Evolutionary conservation across 495 filamentous ascomycete species (phyloP), one percentile per base, ranked within the genome.

Genomic region (Daldinia decipiens): DNA sequence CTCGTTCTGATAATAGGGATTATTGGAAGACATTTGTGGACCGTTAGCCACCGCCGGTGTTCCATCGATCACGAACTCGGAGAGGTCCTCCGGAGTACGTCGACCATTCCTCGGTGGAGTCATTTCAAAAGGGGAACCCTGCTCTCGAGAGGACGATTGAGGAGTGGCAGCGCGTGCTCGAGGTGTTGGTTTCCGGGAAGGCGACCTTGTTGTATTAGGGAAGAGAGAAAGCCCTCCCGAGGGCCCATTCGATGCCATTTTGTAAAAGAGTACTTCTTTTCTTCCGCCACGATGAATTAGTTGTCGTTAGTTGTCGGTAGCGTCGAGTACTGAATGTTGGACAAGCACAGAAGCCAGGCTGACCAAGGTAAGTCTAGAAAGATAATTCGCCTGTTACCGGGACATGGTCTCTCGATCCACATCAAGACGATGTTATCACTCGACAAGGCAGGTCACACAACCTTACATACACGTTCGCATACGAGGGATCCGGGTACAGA

Each of bases 211-310:
- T 21, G 76, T 76, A 59, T 74, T 85, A 21, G 83, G 83, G 73
- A 85, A 85, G 67, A 85, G 82, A 68, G 83, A 85, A 73, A 85
- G 83, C 39, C 83, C 82, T 68, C 83, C 83, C 7, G 79, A 73
- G 3, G 78, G 67, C 11, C 70, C 77, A 50, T 72, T 75, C 45
- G 79, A 75, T 39, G 78, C 74, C 65, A 81, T 80, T 3, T 40
- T 74, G 55, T 71, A 4, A 65, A 63, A 31, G 21, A 31, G 17
- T 53, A 17, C 63, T 34, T 63, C 43, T 12, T 17, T 54, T 27
- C 12, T 55, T 26, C 40, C 40, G 17, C 53, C 31, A 53, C 60
- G 29, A 54, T 59, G n/a, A 63, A 39, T 32, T 27, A 11, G 32
- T 50, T 6, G 13, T 47, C 58, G 58, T 21, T 45, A 12, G 40